Percentiles rank a stretch among this genome's conserved stretches.
phyloP scores from a whole-genome alignment of 768 basidiomycete genomes.

The Leccinum boreale region DNA sequence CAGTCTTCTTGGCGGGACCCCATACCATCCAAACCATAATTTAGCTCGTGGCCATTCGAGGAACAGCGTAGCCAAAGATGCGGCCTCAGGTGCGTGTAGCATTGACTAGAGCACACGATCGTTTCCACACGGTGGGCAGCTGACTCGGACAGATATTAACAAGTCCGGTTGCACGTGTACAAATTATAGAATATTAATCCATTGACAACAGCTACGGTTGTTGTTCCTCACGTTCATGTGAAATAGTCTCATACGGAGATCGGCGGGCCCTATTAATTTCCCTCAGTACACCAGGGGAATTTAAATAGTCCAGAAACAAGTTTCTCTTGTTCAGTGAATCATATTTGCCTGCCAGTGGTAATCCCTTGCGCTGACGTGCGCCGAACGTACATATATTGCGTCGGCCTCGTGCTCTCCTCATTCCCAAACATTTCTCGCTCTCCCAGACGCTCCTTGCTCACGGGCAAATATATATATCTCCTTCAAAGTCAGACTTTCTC shows the following conservation, averaged over 20 bases:
- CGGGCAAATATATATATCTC: conserved; percentile 9
- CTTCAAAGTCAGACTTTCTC: background rate
- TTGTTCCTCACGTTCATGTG: background rate
- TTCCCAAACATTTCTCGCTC: conserved; percentile 1
- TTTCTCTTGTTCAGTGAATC: background rate
- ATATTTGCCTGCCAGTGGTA: background rate
- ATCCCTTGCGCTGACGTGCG: background rate
- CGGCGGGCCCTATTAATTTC: background rate
- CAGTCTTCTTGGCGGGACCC: background rate
- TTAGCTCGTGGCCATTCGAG: background rate
- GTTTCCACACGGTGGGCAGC: background rate
- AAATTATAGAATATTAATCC: background rate
- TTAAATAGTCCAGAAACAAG: background rate
- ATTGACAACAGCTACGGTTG: background rate
- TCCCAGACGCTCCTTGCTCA: conserved; percentile 13
- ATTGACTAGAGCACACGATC: background rate
- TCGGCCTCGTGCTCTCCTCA: background rate
- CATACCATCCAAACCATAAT: background rate
- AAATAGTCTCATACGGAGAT: background rate
- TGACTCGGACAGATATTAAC: background rate
- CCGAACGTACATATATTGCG: background rate
- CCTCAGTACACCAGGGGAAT: background rate
- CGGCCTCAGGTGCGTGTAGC: background rate
- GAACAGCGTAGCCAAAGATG: background rate
- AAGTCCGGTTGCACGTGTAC: background rate